These are phyloP conservation scores for Fraxinus excelsior DNA, from an alignment of 257 asterid genomes.

Conservation along the genomic window DNA sequence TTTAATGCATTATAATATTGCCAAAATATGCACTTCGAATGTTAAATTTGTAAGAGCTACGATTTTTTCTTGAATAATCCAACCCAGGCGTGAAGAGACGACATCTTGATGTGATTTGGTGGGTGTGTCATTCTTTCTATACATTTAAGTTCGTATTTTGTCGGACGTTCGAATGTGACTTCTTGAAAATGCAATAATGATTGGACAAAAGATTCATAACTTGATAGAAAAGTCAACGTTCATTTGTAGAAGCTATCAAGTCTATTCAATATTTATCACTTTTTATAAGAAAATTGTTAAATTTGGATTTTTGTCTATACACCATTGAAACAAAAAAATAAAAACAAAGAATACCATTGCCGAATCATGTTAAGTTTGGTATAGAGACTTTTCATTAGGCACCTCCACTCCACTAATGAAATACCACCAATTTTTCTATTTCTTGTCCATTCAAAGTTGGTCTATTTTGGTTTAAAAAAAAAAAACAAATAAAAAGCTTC, in stretches of 20 bases:
- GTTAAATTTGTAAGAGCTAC: not conserved
- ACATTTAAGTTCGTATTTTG: too few relatives aligned
- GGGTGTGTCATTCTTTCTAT: not conserved
- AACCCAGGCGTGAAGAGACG: not conserved
- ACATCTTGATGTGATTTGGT: not conserved
- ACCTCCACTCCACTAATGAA: too few relatives aligned
- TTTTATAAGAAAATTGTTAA: not conserved
- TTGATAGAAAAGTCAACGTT: not conserved
- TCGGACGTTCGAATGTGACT: not conserved
- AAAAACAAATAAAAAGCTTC: not conserved
- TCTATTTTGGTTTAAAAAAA: not conserved
- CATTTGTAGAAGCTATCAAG: not conserved
- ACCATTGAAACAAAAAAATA: too few relatives aligned
- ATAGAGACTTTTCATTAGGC: too few relatives aligned
- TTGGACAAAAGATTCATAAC: too few relatives aligned
- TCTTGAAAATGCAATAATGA: not conserved
- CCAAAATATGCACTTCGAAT: not conserved
- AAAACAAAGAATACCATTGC: not conserved
- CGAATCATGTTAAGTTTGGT: not conserved
- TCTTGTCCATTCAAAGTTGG: not conserved
- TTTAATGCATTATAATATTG: not conserved
- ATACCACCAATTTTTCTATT: not conserved
- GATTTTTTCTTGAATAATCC: not conserved
- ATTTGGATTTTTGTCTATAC: not conserved
- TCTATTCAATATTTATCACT: too few relatives aligned